Conservation (phyloP, 23 red algal genomes). For the Pyropia haitanensis region DNA sequence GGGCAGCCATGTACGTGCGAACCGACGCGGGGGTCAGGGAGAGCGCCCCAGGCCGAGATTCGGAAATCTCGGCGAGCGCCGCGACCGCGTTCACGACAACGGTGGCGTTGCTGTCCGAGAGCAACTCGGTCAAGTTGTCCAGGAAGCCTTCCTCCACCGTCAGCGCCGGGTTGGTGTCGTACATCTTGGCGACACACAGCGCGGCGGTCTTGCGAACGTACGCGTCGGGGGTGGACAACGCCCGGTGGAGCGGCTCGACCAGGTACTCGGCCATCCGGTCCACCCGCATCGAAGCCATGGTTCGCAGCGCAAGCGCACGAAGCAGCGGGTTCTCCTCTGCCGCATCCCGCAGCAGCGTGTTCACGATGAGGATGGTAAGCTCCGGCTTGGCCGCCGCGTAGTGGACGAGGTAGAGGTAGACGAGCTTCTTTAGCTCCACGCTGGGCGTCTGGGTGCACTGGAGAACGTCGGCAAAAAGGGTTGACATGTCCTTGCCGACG, state of each 20-base stretch:
- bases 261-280: conserved; percentile 67
- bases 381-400: conserved; percentile 87
- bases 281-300: conserved; percentile 78
- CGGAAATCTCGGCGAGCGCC: conserved; percentile 56
- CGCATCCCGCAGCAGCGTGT: conserved; percentile 90
- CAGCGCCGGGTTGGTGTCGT: conserved; percentile 38
- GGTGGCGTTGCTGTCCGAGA: conserved; percentile 80
- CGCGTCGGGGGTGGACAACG: conserved; percentile 50
- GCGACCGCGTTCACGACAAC: conserved; percentile 80
- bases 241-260: conserved; percentile 52
- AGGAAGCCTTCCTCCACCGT: conserved; percentile 56
- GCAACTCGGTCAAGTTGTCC: conserved; percentile 30
- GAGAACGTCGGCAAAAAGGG: conserved; percentile 83
- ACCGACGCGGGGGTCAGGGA: conserved; percentile 16
- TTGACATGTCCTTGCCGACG: conserved; percentile 74
- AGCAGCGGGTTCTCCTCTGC: conserved; percentile 72
- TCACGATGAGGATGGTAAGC: conserved; percentile 80
- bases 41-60: conserved; percentile 9
- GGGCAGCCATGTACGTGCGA: conserved; percentile 48
- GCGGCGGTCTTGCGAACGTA: conserved; percentile 90
- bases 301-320: conserved; percentile 78
- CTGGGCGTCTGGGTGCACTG: conserved; percentile 64
- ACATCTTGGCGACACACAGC: conserved; percentile 68
- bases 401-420: conserved; percentile 94
- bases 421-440: conserved; percentile 78